Percentiles rank a stretch among this genome's conserved stretches.
These are phyloP conservation scores for Cercospora citrullina DNA, from an alignment of 2,329 filamentous ascomycete genomes.

Conservation along the genomic window DNA sequence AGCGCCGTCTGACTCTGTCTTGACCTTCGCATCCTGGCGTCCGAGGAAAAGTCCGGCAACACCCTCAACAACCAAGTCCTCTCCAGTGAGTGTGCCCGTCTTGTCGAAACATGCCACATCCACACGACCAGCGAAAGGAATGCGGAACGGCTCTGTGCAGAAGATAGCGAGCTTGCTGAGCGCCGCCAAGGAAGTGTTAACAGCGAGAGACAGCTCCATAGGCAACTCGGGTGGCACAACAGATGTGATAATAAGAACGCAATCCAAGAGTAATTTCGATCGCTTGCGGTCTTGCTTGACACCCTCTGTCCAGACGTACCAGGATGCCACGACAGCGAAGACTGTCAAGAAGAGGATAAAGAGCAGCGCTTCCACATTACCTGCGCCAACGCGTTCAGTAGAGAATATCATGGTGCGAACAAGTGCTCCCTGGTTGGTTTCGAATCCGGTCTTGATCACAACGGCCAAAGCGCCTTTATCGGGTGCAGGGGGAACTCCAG, in stretches of 20 bases:
- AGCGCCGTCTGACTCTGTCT: constrained; percentile 71
- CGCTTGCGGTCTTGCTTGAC: constrained; percentile 92
- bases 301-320: constrained; percentile 99
- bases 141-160: constrained; percentile 97
- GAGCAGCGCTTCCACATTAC: constrained; percentile 91
- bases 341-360: constrained; percentile 97
- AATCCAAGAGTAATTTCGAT: constrained; percentile 95
- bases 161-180: constrained; percentile 96
- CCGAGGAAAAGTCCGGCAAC: constrained; percentile 85
- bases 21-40: constrained; percentile 57
- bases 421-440: constrained; percentile 95
- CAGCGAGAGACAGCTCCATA: constrained; percentile 95
- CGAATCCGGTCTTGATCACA: constrained; percentile 95
- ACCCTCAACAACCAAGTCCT: constrained; percentile 94
- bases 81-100: constrained; percentile 93
- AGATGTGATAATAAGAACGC: constrained; percentile 94
- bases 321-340: constrained; percentile 94
- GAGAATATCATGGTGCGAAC: constrained; percentile 99
- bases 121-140: constrained; percentile 91
- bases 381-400: constrained; percentile 96
- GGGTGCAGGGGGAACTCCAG: constrained; percentile 78
- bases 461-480: constrained; percentile 93
- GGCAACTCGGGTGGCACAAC: constrained; percentile 97
- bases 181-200: constrained; percentile 94
- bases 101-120: constrained; percentile 99